Percentiles rank a stretch among this genome's conserved stretches.
Evolutionary conservation across 495 filamentous ascomycete genomes (phyloP).

Genomic region (Beverwykella pulmonaria): DNA sequence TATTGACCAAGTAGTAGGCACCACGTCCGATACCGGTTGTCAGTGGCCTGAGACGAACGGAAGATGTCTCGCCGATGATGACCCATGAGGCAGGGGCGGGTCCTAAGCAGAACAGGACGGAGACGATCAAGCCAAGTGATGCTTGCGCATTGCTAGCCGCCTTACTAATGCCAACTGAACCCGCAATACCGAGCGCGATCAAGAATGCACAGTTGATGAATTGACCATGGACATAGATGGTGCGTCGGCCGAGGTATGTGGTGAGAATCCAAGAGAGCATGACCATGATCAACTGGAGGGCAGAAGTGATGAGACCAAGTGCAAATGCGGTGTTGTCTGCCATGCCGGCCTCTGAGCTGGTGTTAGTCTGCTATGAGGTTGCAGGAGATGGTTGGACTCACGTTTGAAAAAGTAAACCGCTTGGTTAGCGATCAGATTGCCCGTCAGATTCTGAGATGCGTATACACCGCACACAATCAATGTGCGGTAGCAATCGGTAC

Average conservation of each 20-base stretch:
- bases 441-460: conserved; percentile 47
- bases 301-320: conserved; percentile 55
- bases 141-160: conserved; percentile 53
- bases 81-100: conserved; percentile 59
- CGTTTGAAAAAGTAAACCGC: conserved; percentile 39
- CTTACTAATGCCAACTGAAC: conserved; percentile 44
- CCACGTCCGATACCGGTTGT: conserved; percentile 61
- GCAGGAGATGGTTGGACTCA: conserved; percentile 30
- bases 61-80: conserved; percentile 62
- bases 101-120: conserved; percentile 57
- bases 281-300: conserved; percentile 55
- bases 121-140: conserved; percentile 59
- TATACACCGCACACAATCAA: conserved; percentile 53
- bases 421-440: conserved; percentile 49
- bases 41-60: conserved; percentile 58
- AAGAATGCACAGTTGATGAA: conserved; percentile 47
- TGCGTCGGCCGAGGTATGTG: conserved; percentile 52
- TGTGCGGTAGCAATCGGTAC: conserved; percentile 52
- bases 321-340: conserved; percentile 45
- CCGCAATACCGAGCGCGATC: conserved; percentile 55
- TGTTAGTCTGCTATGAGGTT: conserved; percentile 18
- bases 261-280: conserved; percentile 58
- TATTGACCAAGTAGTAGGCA: conserved; percentile 56
- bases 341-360: conserved; percentile 35
- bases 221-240: conserved; percentile 53